A percentile compares a stretch with the other conserved stretches of the same genome.
Conservation (phyloP, 305 asterid species). For the Lippia alba region DNA sequence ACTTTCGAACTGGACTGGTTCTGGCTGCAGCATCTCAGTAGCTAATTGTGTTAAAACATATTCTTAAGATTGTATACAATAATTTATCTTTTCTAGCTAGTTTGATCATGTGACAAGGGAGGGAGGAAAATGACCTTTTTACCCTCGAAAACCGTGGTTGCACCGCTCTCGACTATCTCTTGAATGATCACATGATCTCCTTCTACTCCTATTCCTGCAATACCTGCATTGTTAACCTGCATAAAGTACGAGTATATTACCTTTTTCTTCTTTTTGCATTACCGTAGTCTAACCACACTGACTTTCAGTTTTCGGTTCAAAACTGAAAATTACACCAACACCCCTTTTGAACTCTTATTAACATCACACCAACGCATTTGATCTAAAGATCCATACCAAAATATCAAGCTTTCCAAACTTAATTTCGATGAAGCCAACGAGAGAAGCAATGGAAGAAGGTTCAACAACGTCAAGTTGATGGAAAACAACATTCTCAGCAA, state of each 20-base stretch:
- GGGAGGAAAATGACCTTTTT: constrained; percentile 24
- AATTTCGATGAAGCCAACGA: constrained; percentile 40
- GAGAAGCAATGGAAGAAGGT: constrained; percentile 42
- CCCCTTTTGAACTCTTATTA: too few relatives aligned
- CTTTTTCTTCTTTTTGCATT: too few relatives aligned
- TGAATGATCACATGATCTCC: constrained; percentile 33
- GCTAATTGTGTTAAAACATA: not conserved
- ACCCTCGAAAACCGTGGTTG: not conserved
- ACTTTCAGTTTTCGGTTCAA: not conserved
- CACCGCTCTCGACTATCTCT: constrained; percentile 12
- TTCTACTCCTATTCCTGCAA: constrained; percentile 37
- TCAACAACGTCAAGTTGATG: constrained; percentile 63
- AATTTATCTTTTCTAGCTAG: not conserved
- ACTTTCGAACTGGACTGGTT: constrained; percentile 17
- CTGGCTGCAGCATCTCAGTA: constrained; percentile 24
- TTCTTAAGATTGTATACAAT: too few relatives aligned
- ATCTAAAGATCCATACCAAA: constrained; percentile 45
- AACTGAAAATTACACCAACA: not conserved
- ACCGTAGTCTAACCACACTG: too few relatives aligned
- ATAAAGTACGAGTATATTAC: not conserved
- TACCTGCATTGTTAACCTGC: constrained; percentile 75
- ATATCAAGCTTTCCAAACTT: constrained; percentile 59
- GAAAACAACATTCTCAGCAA: constrained; percentile 41
- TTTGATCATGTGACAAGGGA: not conserved
- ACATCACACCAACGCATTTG: not conserved